phyloP scores from a whole-genome alignment of 225 moss, liverwort and hornwort species.

The Marchantia paleacea region DNA sequence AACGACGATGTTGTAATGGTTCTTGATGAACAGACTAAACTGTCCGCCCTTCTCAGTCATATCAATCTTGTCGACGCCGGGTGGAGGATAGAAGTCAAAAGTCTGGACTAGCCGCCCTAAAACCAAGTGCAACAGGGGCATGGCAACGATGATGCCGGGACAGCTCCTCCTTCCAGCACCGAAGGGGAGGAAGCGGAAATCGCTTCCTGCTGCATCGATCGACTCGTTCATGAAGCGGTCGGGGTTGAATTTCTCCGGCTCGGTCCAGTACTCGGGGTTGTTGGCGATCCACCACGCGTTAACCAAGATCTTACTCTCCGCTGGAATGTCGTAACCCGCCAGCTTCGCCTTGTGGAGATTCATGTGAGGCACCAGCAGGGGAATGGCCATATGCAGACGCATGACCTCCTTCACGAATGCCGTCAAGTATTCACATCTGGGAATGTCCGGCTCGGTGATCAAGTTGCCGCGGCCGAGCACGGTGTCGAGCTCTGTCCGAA shows the following conservation, averaged over 20 bases:
- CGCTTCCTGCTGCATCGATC: conserved; percentile 23
- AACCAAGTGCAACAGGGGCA: conserved; percentile 43
- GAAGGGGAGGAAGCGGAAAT: conserved; percentile 45
- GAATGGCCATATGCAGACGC: conserved; percentile 49
- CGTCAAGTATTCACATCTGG: conserved; percentile 3
- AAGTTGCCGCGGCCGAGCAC: conserved; percentile 50
- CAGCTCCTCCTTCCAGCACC: conserved; percentile 43
- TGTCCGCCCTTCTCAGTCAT: conserved; percentile 33
- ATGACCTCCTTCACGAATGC: conserved; percentile 38
- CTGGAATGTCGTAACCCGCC: conserved; percentile 49
- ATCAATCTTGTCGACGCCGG: conserved; percentile 39
- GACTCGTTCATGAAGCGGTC: conserved; percentile 40
- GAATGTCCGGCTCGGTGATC: conserved; percentile 25
- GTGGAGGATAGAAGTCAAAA: conserved; percentile 38
- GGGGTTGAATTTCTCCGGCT: conserved; percentile 43
- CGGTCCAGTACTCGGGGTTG: conserved; percentile 40
- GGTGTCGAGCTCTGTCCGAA: conserved; percentile 53
- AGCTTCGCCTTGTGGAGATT: conserved; percentile 42
- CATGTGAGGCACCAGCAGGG: conserved; percentile 48
- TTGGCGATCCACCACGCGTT: conserved; percentile 48
- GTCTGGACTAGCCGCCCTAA: conserved; percentile 48
- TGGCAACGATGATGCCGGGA: conserved; percentile 40
- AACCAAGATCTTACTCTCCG: conserved; percentile 47
- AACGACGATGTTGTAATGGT: conserved; percentile 24
- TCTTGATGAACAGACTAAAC: conserved; percentile 24